phyloP scores from a whole-genome alignment of 2,329 filamentous ascomycete species.

The Saccharata proteae region DNA sequence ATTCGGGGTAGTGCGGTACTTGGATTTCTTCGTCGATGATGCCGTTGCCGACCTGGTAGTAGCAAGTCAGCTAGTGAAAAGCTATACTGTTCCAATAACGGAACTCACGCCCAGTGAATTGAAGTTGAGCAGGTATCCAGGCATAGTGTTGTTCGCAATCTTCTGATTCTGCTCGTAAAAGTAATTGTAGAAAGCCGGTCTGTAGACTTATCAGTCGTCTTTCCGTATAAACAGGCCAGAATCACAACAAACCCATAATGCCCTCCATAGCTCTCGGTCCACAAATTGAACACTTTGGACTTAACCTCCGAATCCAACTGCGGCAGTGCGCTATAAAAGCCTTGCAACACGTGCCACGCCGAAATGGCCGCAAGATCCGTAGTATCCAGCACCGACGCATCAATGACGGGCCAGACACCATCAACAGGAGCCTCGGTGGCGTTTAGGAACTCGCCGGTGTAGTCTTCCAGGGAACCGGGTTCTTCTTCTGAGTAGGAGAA shows the following conservation, averaged over 20 bases:
- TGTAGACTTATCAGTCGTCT: too few relatives aligned
- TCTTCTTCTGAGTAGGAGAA: conserved; percentile 24
- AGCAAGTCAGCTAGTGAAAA: too few relatives aligned
- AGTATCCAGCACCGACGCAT: conserved; percentile 36
- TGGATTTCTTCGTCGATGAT: conserved; percentile 31
- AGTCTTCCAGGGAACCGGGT: neutral
- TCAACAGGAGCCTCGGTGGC: neutral
- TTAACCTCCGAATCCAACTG: conserved; percentile 38
- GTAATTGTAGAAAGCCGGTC: too few relatives aligned
- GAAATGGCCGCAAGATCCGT: conserved; percentile 22
- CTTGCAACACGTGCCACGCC: conserved; percentile 25
- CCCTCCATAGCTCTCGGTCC: conserved; percentile 41
- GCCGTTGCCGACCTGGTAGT: conserved; percentile 17
- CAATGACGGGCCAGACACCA: conserved; percentile 17
- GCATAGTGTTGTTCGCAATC: conserved; percentile 27
- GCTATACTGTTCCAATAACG: too few relatives aligned
- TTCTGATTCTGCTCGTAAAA: conserved; percentile 42
- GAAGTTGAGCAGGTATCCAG: conserved; percentile 38
- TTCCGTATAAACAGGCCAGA: too few relatives aligned
- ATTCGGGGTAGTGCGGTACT: conserved; percentile 33
- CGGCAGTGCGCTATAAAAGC: conserved; percentile 22
- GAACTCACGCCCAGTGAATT: conserved; percentile 38
- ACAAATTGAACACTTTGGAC: conserved; percentile 42
- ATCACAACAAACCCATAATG: too few relatives aligned
- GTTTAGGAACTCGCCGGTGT: neutral